These are phyloP conservation scores for Arctostaphylos glauca DNA, from an alignment of 148 eudicot genomes.

Conservation along the genomic window DNA sequence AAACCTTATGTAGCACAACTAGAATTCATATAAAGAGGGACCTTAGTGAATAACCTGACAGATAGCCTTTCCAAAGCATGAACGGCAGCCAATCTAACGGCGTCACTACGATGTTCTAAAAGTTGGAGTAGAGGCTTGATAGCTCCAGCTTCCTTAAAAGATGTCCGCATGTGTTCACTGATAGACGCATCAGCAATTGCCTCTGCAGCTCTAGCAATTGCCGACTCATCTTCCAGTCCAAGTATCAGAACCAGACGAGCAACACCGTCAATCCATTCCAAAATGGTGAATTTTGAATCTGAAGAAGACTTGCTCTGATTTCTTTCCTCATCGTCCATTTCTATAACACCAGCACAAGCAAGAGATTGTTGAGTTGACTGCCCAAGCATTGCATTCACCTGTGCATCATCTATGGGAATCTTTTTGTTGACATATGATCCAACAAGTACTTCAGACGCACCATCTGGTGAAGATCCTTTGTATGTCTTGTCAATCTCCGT, in stretches of 20 bases:
- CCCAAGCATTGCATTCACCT: constrained; percentile 66
- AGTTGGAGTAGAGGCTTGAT: constrained; percentile 50
- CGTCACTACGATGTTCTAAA: constrained; percentile 37
- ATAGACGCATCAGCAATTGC: constrained; percentile 68
- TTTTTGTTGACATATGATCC: constrained; percentile 61
- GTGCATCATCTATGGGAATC: constrained; percentile 50
- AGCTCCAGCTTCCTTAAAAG: constrained; percentile 87
- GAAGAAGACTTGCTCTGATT: constrained; percentile 28
- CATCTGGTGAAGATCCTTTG: constrained; percentile 60
- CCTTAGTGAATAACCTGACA: constrained; percentile 42
- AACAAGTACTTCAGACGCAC: constrained; percentile 71
- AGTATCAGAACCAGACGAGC: constrained; percentile 87
- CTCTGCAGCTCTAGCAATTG: constrained; percentile 68
- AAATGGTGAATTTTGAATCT: constrained; percentile 44
- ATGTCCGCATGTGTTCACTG: constrained; percentile 54
- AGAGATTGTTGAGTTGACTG: constrained; percentile 74
- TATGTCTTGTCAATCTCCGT: constrained; percentile 52
- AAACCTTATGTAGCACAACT: background rate
- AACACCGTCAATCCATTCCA: constrained; percentile 79
- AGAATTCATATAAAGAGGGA: background rate
- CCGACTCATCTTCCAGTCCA: constrained; percentile 74
- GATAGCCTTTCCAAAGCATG: constrained; percentile 76
- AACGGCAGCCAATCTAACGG: constrained; percentile 50
- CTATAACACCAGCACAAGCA: constrained; percentile 84
- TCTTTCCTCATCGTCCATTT: constrained; percentile 47